Percentiles rank a stretch among this genome's conserved stretches.
These are phyloP conservation scores for Saturnispora kantuleensis DNA, from an alignment of 805 yeast genomes.

Conservation along the genomic window DNA sequence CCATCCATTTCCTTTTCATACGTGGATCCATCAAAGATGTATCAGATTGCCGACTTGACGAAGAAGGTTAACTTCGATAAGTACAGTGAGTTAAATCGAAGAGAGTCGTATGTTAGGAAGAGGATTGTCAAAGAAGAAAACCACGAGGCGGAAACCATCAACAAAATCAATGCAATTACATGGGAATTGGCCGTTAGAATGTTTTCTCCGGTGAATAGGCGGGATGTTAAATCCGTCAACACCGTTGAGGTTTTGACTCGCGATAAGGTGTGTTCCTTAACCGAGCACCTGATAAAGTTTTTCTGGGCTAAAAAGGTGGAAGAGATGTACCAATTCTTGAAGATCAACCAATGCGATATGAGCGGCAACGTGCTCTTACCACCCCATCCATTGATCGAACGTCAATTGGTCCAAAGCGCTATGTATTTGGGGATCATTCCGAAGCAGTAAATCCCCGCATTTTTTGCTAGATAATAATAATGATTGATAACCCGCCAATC, in stretches of 20 bases:
- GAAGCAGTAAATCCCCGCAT: background rate
- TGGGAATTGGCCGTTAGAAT: conserved; percentile 17
- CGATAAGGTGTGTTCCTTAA: conserved; percentile 20
- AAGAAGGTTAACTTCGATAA: conserved; percentile 18
- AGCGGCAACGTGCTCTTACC: conserved; percentile 12
- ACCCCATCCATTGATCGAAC: conserved; percentile 11
- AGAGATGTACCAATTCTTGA: conserved; percentile 18
- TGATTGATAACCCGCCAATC: too few relatives aligned
- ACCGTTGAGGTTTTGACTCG: conserved; percentile 9
- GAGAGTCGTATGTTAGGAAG: conserved; percentile 9
- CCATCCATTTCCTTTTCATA: conserved; percentile 17
- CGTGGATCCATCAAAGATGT: conserved; percentile 22
- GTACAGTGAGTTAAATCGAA: conserved; percentile 3
- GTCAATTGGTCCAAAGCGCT: conserved; percentile 14
- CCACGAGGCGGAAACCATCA: conserved; percentile 3
- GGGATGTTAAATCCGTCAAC: conserved; percentile 4
- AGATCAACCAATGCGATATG: conserved; percentile 13
- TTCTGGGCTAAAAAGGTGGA: conserved; percentile 21
- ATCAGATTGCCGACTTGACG: conserved; percentile 21
- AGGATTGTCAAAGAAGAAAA: conserved; percentile 1
- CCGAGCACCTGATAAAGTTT: conserved; percentile 24
- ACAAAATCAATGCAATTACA: conserved; percentile 16
- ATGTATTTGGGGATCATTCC: conserved; percentile 16
- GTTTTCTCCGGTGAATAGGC: conserved; percentile 8
- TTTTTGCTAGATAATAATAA: conserved; percentile 5